phyloP scores from a whole-genome alignment of 1,284 basidiomycete genomes.

The Quambalaria eucalypti region DNA sequence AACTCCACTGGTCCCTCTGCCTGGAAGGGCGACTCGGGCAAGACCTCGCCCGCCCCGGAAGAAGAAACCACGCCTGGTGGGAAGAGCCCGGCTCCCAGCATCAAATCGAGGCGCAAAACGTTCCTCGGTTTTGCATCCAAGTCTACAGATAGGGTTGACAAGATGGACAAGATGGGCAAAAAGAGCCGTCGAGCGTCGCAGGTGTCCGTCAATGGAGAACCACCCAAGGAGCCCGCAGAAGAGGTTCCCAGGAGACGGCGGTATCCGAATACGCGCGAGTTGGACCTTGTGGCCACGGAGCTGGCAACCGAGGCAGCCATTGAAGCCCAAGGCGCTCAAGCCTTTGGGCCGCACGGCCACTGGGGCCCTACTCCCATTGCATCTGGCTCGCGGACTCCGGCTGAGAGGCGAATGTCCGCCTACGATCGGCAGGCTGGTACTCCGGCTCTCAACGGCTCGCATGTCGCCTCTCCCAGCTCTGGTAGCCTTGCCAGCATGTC shows the following conservation, averaged over 20 bases:
- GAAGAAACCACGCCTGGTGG: background rate
- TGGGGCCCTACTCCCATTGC: background rate
- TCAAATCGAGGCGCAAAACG: conserved; percentile 2
- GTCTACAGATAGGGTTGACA: conserved; percentile 15
- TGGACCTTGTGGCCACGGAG: conserved; percentile 28
- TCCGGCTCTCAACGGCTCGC: too few relatives aligned
- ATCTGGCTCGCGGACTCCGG: background rate
- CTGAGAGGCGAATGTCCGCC: background rate
- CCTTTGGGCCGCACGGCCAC: background rate
- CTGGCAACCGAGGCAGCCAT: conserved; percentile 29
- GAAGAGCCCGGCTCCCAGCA: conserved; percentile 1
- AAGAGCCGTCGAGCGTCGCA: conserved; percentile 15
- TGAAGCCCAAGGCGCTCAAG: background rate
- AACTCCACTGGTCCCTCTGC: background rate
- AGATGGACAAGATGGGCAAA: conserved; percentile 15
- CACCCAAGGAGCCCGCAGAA: background rate
- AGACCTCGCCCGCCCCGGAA: background rate
- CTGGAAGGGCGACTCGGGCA: background rate
- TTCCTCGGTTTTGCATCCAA: conserved; percentile 15
- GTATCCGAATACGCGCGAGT: conserved; percentile 27
- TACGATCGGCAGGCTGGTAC: background rate
- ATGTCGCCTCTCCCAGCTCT: background rate
- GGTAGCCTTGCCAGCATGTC: background rate
- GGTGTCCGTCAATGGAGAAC: conserved; percentile 10
- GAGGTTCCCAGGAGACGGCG: conserved; percentile 14